Evolutionary conservation across 768 basidiomycete species (phyloP), one percentile per base, ranked within the genome.

Genomic region (Naganishia onofrii): DNA sequence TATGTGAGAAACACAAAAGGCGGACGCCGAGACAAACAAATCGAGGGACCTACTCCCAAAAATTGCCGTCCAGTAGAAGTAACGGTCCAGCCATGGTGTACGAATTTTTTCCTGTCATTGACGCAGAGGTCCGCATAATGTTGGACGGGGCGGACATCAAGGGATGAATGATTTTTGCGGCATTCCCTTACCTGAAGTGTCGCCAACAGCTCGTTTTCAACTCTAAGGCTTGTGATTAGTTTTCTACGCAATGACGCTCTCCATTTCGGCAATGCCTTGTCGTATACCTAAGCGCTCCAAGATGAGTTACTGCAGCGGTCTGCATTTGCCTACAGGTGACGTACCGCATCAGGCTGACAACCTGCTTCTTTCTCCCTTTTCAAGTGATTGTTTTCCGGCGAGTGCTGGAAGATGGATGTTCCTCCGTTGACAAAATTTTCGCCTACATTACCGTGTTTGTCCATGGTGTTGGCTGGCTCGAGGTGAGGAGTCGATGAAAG

Each of bases 11-110:
- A 21, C 48, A 55, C 60, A 3, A 23, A 1, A 21, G 9, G 19
- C 54, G 4, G 32, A 57, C 21, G 42, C 21, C 42, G 19, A 57
- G 53, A 29, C 65, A 53, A 38, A 26, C 32, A 15, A 32, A 8
- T 32, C 52, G 42, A 31, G 26, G 13, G 3, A 75, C 79, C 74
- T 66, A 80, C 79, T 81, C 4, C 80, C 80, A 69, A 81, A 79
- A 1, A 81, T 69, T 28, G 80, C 77, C 7, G 78, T 81, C 80
- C 80, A 81, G 69, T 77, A 81, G 67, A 81, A 81, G 69, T 74
- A 81, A 60, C 65, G 72, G 71, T 81, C 80, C 69, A 77, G 68
- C 42, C 68, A 65, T 34, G 70, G 72, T 19, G 64, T 78, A 58
- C 80, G 73, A 17, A 57, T 66, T 15, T 46, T 42, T 26, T 32